phyloP scores from a whole-genome alignment of 2,329 filamentous ascomycete species.

The Drechmeria coniospora region DNA sequence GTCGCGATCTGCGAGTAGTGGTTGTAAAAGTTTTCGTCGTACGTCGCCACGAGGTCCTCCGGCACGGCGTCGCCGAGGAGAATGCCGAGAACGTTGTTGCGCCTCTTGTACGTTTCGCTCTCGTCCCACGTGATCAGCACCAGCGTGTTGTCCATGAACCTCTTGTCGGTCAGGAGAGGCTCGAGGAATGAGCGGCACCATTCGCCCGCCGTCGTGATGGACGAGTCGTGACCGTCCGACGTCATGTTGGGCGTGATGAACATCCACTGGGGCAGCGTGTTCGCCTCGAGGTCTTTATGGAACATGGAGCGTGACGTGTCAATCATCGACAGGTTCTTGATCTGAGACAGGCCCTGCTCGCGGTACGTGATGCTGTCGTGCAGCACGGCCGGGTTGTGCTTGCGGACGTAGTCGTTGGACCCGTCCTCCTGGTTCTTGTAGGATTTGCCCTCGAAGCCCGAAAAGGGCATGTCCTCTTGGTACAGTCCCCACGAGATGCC shows the following conservation, averaged over 20 bases:
- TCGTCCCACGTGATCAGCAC: slow-evolving; percentile 71
- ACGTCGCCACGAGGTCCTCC: slow-evolving; percentile 45
- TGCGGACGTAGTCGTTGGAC: slow-evolving; percentile 65
- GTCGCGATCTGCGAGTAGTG: slow-evolving; percentile 58
- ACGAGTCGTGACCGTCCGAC: slow-evolving; percentile 60
- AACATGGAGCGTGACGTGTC: slow-evolving; percentile 37
- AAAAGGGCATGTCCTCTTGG: slow-evolving; percentile 63
- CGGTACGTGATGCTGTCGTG: slow-evolving; percentile 49
- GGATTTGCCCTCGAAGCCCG: slow-evolving; percentile 50
- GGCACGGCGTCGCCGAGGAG: slow-evolving; percentile 64
- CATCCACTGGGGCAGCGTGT: slow-evolving; percentile 55
- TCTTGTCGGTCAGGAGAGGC: slow-evolving; percentile 50
- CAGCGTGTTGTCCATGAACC: slow-evolving; percentile 63
- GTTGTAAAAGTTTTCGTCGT: slow-evolving; percentile 54
- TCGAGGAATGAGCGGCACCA: slow-evolving; percentile 56
- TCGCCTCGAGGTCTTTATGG: slow-evolving; percentile 45
- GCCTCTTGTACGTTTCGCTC: slow-evolving; percentile 49
- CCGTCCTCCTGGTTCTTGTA: slow-evolving; percentile 51
- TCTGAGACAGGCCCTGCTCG: slow-evolving; percentile 44
- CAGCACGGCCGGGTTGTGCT: slow-evolving; percentile 57
- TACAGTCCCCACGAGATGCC: slow-evolving; percentile 57
- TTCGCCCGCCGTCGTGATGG: slow-evolving; percentile 49
- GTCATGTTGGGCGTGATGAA: slow-evolving; percentile 66
- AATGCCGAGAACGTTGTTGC: slow-evolving; percentile 56
- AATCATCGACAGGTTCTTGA: slow-evolving; percentile 50